Percentiles rank a stretch among this genome's conserved stretches.
These are phyloP conservation scores for Nevesoporus exiguus DNA, from an alignment of 768 basidiomycete species.

Conservation along the genomic window DNA sequence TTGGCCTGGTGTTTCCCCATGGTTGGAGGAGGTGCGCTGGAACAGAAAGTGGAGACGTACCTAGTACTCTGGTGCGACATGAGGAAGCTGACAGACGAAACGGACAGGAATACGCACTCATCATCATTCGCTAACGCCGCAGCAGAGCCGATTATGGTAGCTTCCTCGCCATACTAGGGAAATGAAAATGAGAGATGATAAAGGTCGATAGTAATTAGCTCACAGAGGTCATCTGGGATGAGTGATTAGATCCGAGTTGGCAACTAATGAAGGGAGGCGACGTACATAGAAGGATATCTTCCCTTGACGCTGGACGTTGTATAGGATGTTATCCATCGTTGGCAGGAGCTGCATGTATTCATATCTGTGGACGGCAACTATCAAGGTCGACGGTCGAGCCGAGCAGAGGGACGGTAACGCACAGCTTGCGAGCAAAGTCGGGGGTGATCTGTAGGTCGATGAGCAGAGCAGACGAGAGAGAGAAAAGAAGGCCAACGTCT, in stretches of 20 bases:
- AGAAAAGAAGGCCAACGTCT: slow-evolving; percentile 47
- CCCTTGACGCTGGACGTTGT: slow-evolving; percentile 92
- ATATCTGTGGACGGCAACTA: slow-evolving; percentile 42
- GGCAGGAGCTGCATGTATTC: slow-evolving; percentile 80
- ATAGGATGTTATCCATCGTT: slow-evolving; percentile 80
- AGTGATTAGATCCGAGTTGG: slow-evolving; percentile 5
- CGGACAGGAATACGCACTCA: slow-evolving; percentile 54
- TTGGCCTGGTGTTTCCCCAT: slow-evolving; percentile 52
- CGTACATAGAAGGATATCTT: slow-evolving; percentile 88
- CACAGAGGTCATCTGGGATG: slow-evolving; percentile 73
- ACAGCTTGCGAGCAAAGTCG: slow-evolving; percentile 63
- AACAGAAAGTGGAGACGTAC: slow-evolving; percentile 31
- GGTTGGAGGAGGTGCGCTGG: not conserved
- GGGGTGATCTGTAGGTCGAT: slow-evolving; percentile 54
- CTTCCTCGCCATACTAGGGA: slow-evolving; percentile 82
- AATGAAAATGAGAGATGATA: slow-evolving; percentile 1
- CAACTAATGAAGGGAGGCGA: slow-evolving; percentile 9
- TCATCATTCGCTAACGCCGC: slow-evolving; percentile 80
- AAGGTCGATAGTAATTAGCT: slow-evolving; percentile 30
- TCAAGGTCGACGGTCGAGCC: not conserved
- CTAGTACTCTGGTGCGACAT: slow-evolving; percentile 58
- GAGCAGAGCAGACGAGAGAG: slow-evolving; percentile 2
- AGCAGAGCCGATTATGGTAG: slow-evolving; percentile 83
- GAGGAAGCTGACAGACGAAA: not conserved
- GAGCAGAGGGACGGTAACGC: slow-evolving; percentile 15